phyloP scores from a whole-genome alignment of 306 rosid genomes.

The Rubus parviflorus region DNA sequence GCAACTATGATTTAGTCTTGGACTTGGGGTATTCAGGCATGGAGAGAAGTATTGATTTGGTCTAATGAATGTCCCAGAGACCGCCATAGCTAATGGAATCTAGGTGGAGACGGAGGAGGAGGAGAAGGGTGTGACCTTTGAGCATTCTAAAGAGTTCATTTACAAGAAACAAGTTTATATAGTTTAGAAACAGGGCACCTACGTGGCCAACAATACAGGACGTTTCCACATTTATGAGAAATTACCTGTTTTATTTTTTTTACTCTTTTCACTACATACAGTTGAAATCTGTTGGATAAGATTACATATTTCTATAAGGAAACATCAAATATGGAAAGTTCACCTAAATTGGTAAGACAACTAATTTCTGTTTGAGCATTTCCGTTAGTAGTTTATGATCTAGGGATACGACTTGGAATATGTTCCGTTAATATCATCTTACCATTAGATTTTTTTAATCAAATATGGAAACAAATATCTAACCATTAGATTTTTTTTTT shows the following conservation, averaged over 20 bases:
- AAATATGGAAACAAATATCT: too few relatives aligned
- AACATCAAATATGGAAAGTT: background rate
- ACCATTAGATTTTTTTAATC: too few relatives aligned
- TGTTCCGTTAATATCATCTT: too few relatives aligned
- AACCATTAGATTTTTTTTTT: too few relatives aligned
- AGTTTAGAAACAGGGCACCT: background rate
- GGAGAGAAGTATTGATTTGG: conserved; percentile 41
- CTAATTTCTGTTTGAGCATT: background rate
- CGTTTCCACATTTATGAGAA: background rate
- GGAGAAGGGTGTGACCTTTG: conserved; percentile 1
- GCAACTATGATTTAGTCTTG: conserved; percentile 32
- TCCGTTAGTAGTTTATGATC: background rate
- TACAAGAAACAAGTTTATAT: conserved; percentile 32
- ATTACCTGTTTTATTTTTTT: too few relatives aligned
- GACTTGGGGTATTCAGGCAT: conserved; percentile 27
- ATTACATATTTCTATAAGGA: background rate
- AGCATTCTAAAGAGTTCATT: conserved; percentile 4
- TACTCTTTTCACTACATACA: too few relatives aligned
- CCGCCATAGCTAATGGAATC: conserved; percentile 47
- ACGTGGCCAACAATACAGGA: conserved; percentile 3
- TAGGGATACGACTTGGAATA: background rate
- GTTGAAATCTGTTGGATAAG: background rate
- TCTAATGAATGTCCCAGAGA: conserved; percentile 39
- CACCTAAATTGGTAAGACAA: background rate
- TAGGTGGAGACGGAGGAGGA: conserved; percentile 12